Base-by-base conservation (phyloP, 192 early-diverging fungal species). In the Mortierella claussenii region DNA sequence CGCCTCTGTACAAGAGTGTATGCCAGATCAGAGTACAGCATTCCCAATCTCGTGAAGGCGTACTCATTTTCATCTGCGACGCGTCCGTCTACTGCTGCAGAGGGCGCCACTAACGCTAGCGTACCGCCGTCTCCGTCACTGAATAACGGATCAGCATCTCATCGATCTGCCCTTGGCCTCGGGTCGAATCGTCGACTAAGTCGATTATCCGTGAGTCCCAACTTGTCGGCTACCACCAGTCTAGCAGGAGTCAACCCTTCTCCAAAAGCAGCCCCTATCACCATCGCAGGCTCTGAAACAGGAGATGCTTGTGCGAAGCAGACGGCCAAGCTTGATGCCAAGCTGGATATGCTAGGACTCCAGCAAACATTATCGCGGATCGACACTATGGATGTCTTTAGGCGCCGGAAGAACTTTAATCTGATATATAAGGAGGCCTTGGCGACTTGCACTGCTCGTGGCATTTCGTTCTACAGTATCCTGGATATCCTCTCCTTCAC, bases 401-500 rank as follows among this genome's bases (percentile, higher is more conserved):
- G 36, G 11, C 56, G 71, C 18, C 62, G 71, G 48, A 47, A 66
- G 15, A 66, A 42, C 27, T 75, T 47, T n/a, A 75, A 75, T 18
- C 33, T 75, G 1, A 55, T 75, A 11, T 75, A 55, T 44, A 75
- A 75, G 45, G 71, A 75, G 27, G 71, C 63, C 11, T 28, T 75
- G 26, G 47, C 63, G 21, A 66, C 71, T 2, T 57, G 62, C 15
- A 55, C 57, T 4, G 15, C 57, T 2, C 55, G 71, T 28, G 71
- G 71, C 6, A 37, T 75, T 24, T 75, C 71, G 1, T 75, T 75
- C 24, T 75, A 75, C 31, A 60, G 55, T 21, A 66, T 66, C 23
- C 34, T 75, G 49, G 71, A 75, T 28, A 75, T 75, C 23, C 44
- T 75, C 1, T 75, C 71, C 32, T 66, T 66, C 26, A 65, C 63